Base-by-base conservation (phyloP, 768 basidiomycete species). In the Macrolepiota fuliginosa region DNA sequence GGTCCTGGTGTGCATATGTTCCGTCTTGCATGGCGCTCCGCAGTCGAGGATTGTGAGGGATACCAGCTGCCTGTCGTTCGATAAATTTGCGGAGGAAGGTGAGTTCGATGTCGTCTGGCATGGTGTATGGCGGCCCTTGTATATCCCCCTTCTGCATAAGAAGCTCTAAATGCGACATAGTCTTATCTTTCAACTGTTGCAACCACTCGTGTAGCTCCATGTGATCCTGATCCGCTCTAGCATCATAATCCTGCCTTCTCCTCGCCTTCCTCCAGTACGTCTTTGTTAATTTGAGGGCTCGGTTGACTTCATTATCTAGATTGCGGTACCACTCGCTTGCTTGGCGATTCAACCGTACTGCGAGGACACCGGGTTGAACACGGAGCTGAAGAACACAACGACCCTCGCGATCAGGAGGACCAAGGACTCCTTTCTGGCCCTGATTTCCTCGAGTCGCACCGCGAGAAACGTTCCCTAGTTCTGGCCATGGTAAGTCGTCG, bases 171-270 rank as follows among this genome's bases (percentile, higher is more conserved):
- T 92, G 90, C 51, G 90, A 89, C 91, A 92, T 92, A 55, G 89
- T 91, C 73, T 91, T 92, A 74, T 92, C 91, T 72, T 92, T 92
- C 67, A 92, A 79, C 71, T 92, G 91, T 67, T 92, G 91, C 1
- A 92, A 76, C 91, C 91, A 92, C 70, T 92, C 91, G 67, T 92
- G 91, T 22, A 92, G 76, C 70, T 92, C 91, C 90, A 92, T 92
- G 68, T 92, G 91, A 70, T 92, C 91, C 71, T 91, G 91, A 77
- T 92, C 91, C 1, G 91, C 91, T 53, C 88, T 85, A 54, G 89
- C 85, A 70, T 92, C 89, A 74, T 90, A 92, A 75, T 92, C 91
- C 74, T 92, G 91, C 63, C 91, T 85, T 74, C 91, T 78, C 61
- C 87, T 78, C n/a, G 86, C 82, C 70, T 92, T 92, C 65, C 91